A percentile compares a stretch with the other conserved stretches of the same genome.
Evolutionary conservation across 352 stramenopile species (phyloP).

Genomic region (Globisporangium cederbergense): DNA sequence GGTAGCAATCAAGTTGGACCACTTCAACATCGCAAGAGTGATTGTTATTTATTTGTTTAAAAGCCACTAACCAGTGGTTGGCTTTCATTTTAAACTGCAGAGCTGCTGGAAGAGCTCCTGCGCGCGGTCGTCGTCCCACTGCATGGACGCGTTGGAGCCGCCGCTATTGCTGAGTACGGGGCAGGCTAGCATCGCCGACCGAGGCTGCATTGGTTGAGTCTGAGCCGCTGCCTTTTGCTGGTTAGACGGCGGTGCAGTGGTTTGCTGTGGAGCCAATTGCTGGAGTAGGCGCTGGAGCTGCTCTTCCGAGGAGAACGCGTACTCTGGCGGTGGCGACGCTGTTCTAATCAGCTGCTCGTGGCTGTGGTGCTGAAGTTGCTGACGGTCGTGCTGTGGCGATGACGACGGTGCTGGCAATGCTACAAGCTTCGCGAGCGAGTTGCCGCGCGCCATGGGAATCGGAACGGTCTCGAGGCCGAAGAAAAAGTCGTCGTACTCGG

Average conservation of each 20-base stretch:
- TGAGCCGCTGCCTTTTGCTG: neutral
- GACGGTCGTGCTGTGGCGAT: conserved; percentile 9
- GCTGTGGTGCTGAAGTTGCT: neutral
- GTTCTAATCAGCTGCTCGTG: neutral
- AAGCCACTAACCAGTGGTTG: neutral
- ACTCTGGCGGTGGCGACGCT: neutral
- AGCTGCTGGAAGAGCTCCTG: conserved; percentile 69
- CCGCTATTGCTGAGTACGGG: neutral
- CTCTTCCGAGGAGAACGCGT: conserved; percentile 31
- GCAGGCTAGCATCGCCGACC: neutral
- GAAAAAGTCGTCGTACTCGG: conserved; percentile 60
- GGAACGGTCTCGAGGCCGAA: conserved; percentile 62
- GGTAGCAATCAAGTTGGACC: neutral
- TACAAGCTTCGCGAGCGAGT: conserved; percentile 3
- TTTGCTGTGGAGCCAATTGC: conserved; percentile 34
- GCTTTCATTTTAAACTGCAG: conserved; percentile 25
- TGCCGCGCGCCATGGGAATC: conserved; percentile 12
- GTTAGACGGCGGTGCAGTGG: neutral
- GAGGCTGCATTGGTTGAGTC: neutral
- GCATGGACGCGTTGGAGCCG: neutral
- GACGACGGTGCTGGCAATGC: neutral
- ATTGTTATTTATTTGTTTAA: neutral
- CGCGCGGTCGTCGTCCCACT: conserved; percentile 59
- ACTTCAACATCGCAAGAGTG: conserved; percentile 16
- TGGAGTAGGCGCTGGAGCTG: conserved; percentile 51